Conservation (phyloP, 2,329 filamentous ascomycete genomes). For the Botrytis hyacinthi region DNA sequence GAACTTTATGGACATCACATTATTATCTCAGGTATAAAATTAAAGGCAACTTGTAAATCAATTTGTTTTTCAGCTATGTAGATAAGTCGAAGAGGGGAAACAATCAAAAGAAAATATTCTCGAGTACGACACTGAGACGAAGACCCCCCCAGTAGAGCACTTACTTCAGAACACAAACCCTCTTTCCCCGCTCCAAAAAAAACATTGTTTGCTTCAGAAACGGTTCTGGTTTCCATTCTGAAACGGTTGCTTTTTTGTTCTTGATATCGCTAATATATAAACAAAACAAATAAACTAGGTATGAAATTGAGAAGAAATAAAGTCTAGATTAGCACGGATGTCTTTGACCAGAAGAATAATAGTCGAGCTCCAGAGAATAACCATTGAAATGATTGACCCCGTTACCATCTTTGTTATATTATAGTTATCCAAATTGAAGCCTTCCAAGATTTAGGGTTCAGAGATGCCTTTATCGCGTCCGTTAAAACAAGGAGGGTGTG, state of each 20-base stretch:
- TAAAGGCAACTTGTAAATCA: not conserved
- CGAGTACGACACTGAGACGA: not conserved
- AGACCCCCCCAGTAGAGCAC: not conserved
- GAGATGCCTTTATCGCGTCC: constrained; percentile 98
- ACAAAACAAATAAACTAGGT: not conserved
- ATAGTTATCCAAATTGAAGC: constrained; percentile 23
- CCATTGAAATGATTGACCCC: not conserved
- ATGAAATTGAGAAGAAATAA: not conserved
- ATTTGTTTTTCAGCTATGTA: not conserved
- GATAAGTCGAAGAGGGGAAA: not conserved
- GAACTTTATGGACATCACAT: not conserved
- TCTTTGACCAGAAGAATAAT: not conserved
- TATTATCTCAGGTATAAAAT: not conserved
- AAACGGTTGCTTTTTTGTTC: not conserved
- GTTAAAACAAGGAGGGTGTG: constrained; percentile 97
- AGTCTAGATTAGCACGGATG: not conserved
- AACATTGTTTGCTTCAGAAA: not conserved
- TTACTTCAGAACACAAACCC: not conserved
- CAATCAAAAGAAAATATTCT: not conserved
- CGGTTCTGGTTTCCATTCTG: not conserved
- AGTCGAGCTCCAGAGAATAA: not conserved
- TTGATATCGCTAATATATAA: not conserved
- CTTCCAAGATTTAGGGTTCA: constrained; percentile 67
- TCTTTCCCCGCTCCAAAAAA: not conserved
- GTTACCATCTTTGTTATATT: not conserved